Base-by-base conservation (phyloP, 441 rosid genomes). In the Gossypium lobatum region DNA sequence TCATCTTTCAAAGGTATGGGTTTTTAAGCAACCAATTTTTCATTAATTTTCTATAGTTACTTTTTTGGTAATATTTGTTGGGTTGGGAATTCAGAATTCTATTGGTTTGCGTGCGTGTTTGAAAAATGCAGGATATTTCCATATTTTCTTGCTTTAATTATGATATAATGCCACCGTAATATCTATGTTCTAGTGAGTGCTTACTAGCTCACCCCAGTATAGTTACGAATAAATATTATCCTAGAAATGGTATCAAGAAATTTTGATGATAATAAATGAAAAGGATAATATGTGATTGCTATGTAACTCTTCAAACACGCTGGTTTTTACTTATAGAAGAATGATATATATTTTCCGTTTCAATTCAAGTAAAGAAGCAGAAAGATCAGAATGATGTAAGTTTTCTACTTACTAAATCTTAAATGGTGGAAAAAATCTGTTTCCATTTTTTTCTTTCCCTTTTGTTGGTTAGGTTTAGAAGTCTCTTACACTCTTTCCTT, bases 1-100 rank as follows among this genome's bases (percentile, higher is more conserved):
- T 71, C 81, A 88, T 79, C 84, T 92, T 42, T 94, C 94, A 11
- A 94, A 92, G 95, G 98, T 94, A 77, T 79, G 86, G 85, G 18
- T 67, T 73, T 42, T 74, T 34, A 11, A 8, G 72, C 37, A 23
- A 28, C 46, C 39, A 23, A 28, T 17, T 37, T 55, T 50, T 26
- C 45, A 9, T 55, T 60, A 18, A 3, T 25, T 71, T 71, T 54
- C 6, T 20, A 1, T 45, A 14, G 10, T 4, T 25, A 1, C 31
- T 57, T 20, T 9, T 10, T 42, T 23, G 48, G 4, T 26, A 28
- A n/a, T 28, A 3, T 69, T 53, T 28, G 10, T 28, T 16, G 8
- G 64, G 7, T 37, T 46, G 45, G 7, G 34, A 37, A n/a, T 42
- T 3, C 37, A 14, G 25, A 48, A n/a, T 28, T 5, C 21, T 39